Base-by-base conservation (phyloP, 257 asterid genomes). In the Nicotiana attenuata region DNA sequence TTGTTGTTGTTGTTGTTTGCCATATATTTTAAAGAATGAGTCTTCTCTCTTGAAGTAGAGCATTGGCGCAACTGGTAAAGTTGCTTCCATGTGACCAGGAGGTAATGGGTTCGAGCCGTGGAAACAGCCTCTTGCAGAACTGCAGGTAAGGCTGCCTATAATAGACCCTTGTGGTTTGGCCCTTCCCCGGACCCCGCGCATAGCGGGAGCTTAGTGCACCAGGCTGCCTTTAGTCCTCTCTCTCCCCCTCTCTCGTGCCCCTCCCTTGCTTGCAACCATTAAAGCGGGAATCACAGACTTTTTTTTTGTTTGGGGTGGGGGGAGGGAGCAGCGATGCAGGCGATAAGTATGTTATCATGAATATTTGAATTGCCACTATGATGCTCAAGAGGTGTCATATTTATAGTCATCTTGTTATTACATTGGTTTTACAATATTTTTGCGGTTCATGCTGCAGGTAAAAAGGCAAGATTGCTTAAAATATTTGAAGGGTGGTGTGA, bases 401-500 rank as follows among this genome's bases (percentile, higher is more conserved):
- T 14, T 71, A 50, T 45, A 22, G 60, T 56, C 45, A n/a, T 50
- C 29, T 55, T n/a, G 4, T 52, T 2, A 63, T 77, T 71, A 41
- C 76, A 20, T 56, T 80, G 5, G 5, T 57, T 10, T 76, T 61
- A 20, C 35, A 45, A 45, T 0, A 24, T 59, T 45, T 13, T 41
- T 22, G 45, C 16, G 4, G 57, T 83, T 80, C 84, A 78, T 68
- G 82, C 41, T 84, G 80, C 93, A 96, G 99, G 97, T 78, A 93
- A 89, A 89, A 96, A 90, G 86, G 90, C 82, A 83, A 93, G 98
- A 87, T 84, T 96, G 85, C 97, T 96, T 4, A 81, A 91, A 81
- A 84, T 96, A 83, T 96, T 96, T 80, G 96, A 85, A 10, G 97
- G 96, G 8, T 96, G 99, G 99, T 96, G 99, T 55, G 98, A 96